Percentiles rank a stretch among this genome's conserved stretches.
Conservation (phyloP, 2,329 filamentous ascomycete species). For the Trichophyton mentagrophytes region DNA sequence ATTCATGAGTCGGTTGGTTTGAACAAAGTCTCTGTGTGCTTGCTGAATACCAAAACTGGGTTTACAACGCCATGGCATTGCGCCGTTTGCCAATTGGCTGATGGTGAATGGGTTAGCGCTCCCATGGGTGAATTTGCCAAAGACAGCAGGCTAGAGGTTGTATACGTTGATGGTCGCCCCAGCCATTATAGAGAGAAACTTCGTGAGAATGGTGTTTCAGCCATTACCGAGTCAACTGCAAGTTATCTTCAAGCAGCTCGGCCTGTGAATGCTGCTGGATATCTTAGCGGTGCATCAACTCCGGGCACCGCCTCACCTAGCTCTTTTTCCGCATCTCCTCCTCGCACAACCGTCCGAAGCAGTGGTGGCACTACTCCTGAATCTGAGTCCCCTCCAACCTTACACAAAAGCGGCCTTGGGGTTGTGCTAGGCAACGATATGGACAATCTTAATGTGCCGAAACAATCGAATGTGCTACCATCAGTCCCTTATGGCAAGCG, state of each 20-base stretch:
- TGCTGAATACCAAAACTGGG: slow-evolving; percentile 3
- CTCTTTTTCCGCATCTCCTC: background rate
- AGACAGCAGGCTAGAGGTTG: background rate
- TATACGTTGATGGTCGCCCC: slow-evolving; percentile 5
- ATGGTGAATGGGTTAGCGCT: slow-evolving; percentile 4
- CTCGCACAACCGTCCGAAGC: background rate
- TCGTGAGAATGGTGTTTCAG: background rate
- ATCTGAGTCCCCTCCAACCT: background rate
- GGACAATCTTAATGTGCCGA: too few species aligned
- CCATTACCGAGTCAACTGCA: background rate
- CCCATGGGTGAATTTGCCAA: slow-evolving; percentile 1
- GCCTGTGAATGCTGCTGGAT: background rate
- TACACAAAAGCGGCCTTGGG: background rate
- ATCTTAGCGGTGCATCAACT: background rate
- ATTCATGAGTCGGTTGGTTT: slow-evolving; percentile 1
- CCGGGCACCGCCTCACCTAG: background rate
- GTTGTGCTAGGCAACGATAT: background rate
- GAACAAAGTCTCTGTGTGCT: background rate
- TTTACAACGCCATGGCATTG: slow-evolving; percentile 6
- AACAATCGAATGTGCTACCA: background rate
- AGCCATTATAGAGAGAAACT: slow-evolving; percentile 5
- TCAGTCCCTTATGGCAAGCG: background rate
- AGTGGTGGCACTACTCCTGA: background rate
- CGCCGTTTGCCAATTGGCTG: background rate
- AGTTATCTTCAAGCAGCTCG: background rate